Percentiles rank a stretch among this genome's conserved stretches.
phyloP scores from a whole-genome alignment of 192 early-diverging fungal species.

The Coemansia pectinata region DNA sequence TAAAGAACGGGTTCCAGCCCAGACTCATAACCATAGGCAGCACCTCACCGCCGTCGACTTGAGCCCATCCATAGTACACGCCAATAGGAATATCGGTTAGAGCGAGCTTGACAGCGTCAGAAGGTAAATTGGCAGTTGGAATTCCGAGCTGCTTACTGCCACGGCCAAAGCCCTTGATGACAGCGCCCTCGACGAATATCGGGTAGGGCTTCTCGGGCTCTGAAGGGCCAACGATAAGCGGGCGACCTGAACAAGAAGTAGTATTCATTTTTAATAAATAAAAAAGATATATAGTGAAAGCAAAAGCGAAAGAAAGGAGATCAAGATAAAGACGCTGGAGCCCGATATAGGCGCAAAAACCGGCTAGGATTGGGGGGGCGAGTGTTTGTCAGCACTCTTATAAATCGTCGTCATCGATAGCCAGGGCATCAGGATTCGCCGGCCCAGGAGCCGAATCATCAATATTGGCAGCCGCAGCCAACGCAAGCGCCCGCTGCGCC shows the following conservation, averaged over 20 bases:
- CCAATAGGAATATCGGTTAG: constrained; percentile 73
- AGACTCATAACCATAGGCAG: constrained; percentile 98
- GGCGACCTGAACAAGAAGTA: constrained; percentile 32
- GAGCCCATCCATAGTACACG: constrained; percentile 96
- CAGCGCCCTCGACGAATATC: constrained; percentile 72
- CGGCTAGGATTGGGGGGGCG: background rate
- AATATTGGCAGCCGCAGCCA: constrained; percentile 8
- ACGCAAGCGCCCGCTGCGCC: background rate
- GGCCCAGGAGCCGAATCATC: constrained; percentile 11
- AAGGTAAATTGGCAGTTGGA: constrained; percentile 95
- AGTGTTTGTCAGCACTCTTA: background rate
- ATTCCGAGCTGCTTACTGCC: constrained; percentile 97
- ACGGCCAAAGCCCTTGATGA: constrained; percentile 90
- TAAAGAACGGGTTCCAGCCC: constrained; percentile 99
- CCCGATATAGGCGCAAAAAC: no score
- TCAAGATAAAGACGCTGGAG: background rate
- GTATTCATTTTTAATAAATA: background rate
- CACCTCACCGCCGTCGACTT: constrained; percentile 58
- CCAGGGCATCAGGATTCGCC: constrained; percentile 7
- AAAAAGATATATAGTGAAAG: background rate
- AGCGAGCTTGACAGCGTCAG: constrained; percentile 67
- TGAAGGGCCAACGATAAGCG: constrained; percentile 65
- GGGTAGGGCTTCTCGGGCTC: constrained; percentile 71
- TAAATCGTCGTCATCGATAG: constrained; percentile 37
- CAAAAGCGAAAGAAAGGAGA: background rate